Base-by-base conservation (phyloP, 129 eudicot genomes). In the Scalesia atractyloides region DNA sequence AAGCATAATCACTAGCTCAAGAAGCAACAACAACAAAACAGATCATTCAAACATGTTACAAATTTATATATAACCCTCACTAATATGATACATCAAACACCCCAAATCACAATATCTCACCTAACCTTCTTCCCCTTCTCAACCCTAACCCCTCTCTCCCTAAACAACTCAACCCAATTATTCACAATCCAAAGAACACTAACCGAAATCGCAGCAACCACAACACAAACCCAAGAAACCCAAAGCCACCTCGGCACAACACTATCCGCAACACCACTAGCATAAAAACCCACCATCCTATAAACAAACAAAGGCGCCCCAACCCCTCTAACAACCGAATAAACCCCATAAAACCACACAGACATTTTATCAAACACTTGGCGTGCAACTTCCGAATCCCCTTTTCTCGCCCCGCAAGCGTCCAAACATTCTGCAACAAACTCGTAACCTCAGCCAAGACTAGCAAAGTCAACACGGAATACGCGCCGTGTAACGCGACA, bases 221-320 rank as follows among this genome's bases (percentile, higher is more conserved):
- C 91, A 4, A 93, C 98, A 19, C 64, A 72, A 46, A 89, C 64
- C 98, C 98, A 93, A 46, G 98, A 93, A 65, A 84, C 73, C 95
- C 96, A 93, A 69, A 87, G 74, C 96, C 98, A 87, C 19, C 41
- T 89, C 3, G 96, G 96, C 1, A 93, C 74, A 46, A 84, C 91
- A 63, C 48, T 52, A 57, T 88, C 86, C 6, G 83, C 95, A 34
- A n/a, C 84, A 64, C 95, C 96, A 73, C 87, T 85, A 10, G 78
- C 50, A 71, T 86, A 93, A 61, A 81, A 89, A 49, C 4, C 63
- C 56, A 80, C 71, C 98, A 93, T 93, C 26, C 69, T 33, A 18
- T 73, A 89, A 41, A 93, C 86, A 79, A 93, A 89, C 51, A 73
- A 64, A 9, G 98, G 98, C 3, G 89, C 98, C 39, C 72, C 56